Evolutionary conservation across 176 grass and related monocot genomes (phyloP).

Genomic region (Carex myosuroides): DNA sequence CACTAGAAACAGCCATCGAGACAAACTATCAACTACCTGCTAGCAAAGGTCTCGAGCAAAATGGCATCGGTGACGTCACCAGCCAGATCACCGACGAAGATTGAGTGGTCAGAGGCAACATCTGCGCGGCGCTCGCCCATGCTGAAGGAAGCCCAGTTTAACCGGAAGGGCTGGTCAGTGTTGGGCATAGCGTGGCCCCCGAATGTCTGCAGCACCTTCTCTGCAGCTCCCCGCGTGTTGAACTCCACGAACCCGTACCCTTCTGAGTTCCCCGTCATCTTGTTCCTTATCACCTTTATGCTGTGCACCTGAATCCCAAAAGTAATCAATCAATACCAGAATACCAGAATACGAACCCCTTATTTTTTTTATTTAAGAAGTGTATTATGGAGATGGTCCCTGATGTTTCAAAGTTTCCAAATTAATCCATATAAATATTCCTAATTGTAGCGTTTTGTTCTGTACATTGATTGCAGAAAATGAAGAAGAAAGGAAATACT

Average conservation of each 20-base stretch:
- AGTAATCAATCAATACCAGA: not conserved
- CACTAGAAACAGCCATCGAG: not conserved
- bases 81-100: constrained; percentile 98
- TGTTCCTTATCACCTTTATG: constrained; percentile 93
- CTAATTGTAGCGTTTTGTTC: not conserved
- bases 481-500: not conserved
- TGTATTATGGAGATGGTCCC: not conserved
- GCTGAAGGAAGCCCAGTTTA: constrained; percentile 99
- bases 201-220: constrained; percentile 79
- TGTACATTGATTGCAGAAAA: not conserved
- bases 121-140: constrained; percentile 83
- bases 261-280: constrained; percentile 80
- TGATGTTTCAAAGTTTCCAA: not conserved
- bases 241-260: constrained; percentile 98
- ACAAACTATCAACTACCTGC: constrained; percentile 24
- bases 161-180: constrained; percentile 84
- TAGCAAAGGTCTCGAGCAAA: constrained; percentile 73
- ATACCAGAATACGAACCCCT: not conserved
- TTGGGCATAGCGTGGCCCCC: constrained; percentile 93
- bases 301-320: constrained; percentile 23
- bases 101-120: constrained; percentile 74
- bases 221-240: constrained; percentile 66
- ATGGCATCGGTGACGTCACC: constrained; percentile 79
- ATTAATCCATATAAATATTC: not conserved
- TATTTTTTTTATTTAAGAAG: not conserved